phyloP scores from a whole-genome alignment of 139 green algal genomes.

The Trebouxia sp. region DNA sequence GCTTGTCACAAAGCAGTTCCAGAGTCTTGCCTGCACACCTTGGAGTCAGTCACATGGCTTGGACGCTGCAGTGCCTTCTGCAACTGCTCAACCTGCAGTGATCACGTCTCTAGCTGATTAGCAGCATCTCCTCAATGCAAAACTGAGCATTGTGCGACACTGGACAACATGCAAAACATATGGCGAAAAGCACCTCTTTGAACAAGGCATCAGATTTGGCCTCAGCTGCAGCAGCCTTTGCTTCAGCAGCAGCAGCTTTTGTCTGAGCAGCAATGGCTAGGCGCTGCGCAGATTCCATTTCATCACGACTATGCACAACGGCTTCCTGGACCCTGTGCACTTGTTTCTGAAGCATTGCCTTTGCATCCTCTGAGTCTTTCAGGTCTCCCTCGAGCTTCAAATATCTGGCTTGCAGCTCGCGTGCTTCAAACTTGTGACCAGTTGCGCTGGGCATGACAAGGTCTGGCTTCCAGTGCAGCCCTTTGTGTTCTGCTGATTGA shows the following conservation, averaged over 20 bases:
- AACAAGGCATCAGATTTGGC: not conserved
- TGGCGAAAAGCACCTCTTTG: too few species aligned
- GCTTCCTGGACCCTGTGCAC: constrained; percentile 14
- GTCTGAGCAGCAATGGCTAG: not conserved
- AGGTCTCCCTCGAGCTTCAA: not conserved
- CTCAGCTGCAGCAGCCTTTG: not conserved
- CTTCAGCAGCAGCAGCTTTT: not conserved
- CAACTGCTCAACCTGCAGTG: not conserved
- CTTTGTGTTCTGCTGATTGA: not conserved
- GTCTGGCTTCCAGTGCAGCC: constrained; percentile 17
- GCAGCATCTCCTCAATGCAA: too few species aligned
- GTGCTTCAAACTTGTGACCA: not conserved
- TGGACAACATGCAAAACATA: too few species aligned
- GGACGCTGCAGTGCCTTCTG: not conserved
- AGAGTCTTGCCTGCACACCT: constrained; percentile 21
- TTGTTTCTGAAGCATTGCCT: constrained; percentile 10
- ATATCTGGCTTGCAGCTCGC: constrained; percentile 7
- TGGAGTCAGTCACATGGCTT: too few species aligned
- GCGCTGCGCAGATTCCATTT: not conserved
- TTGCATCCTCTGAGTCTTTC: constrained; percentile 9
- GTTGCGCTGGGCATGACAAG: not conserved
- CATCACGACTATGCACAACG: not conserved
- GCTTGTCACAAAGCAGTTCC: too few species aligned
- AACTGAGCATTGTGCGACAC: too few species aligned
- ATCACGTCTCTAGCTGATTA: too few species aligned